A percentile compares a stretch with the other conserved stretches of the same genome.
phyloP scores from a whole-genome alignment of 371 early-diverging fungal genomes.

The Mucor plumbeus region DNA sequence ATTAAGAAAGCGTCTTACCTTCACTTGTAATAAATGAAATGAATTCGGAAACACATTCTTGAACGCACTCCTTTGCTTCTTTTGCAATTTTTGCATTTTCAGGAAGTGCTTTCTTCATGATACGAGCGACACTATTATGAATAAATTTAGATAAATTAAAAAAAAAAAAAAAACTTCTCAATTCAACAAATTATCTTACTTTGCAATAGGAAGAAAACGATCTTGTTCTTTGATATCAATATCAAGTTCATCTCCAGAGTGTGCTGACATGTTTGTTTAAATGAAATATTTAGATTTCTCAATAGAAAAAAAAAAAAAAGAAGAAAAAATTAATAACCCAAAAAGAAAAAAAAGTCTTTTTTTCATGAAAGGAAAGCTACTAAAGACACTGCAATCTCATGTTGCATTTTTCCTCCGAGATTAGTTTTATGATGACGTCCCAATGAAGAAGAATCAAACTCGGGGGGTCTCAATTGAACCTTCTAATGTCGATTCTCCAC shows the following conservation, averaged over 20 bases:
- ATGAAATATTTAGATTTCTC: background rate
- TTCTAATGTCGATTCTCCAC: background rate
- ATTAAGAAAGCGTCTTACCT: conserved; percentile 45
- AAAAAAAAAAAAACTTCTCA: background rate
- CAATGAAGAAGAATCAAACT: conserved; percentile 4
- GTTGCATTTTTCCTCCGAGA: conserved; percentile 5
- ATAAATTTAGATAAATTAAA: background rate
- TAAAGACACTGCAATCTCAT: background rate
- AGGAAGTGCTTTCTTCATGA: conserved; percentile 99
- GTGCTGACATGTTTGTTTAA: conserved; percentile 31
- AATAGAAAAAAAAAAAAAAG: conserved; percentile 8
- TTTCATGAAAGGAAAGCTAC: background rate
- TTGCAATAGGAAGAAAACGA: conserved; percentile 92
- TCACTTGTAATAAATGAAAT: conserved; percentile 99
- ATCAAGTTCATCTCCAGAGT: conserved; percentile 69
- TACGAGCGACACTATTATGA: conserved; percentile 92
- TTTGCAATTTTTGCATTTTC: conserved; percentile 99
- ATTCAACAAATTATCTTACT: conserved; percentile 36
- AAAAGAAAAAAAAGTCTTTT: background rate
- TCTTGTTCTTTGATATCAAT: conserved; percentile 92
- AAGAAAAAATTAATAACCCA: background rate
- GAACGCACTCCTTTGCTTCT: conserved; percentile 98
- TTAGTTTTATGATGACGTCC: conserved; percentile 15
- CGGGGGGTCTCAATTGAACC: conserved; percentile 3
- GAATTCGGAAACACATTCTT: conserved; percentile 99